Evolutionary conservation across 2,329 filamentous ascomycete genomes (phyloP).

Genomic region (Leptodontidium sp.): DNA sequence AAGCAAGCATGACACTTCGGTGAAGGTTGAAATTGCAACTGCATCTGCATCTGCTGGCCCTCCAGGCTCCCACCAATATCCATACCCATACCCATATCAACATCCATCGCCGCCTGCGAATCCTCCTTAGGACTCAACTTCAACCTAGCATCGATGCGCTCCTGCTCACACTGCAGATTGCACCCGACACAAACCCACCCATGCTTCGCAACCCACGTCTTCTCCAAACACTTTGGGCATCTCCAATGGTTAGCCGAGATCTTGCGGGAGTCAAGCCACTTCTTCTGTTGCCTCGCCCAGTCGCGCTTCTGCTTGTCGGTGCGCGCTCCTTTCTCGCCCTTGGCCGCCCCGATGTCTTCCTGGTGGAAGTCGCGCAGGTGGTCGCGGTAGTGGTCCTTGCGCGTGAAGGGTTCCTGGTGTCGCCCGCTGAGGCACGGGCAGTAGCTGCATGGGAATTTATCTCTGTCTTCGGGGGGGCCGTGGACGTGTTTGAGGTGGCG

Average conservation of each 20-base stretch:
- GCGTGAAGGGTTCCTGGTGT: conserved; percentile 50
- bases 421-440: conserved; percentile 42
- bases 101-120: neutral
- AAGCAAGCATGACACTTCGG: neutral
- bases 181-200: conserved; percentile 39
- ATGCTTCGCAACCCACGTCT: conserved; percentile 30
- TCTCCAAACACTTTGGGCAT: conserved; percentile 42
- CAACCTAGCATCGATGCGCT: conserved; percentile 30
- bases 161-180: conserved; percentile 38
- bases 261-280: conserved; percentile 39
- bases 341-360: conserved; percentile 46
- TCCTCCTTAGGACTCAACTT: neutral
- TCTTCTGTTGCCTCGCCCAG: conserved; percentile 33
- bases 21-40: neutral
- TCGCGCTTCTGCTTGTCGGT: conserved; percentile 24
- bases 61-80: neutral
- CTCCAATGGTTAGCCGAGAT: conserved; percentile 39
- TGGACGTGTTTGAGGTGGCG: conserved; percentile 49
- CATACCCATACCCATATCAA: too few species aligned
- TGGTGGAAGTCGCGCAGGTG: conserved; percentile 58
- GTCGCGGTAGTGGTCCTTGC: conserved; percentile 58
- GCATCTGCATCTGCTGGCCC: neutral
- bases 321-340: conserved; percentile 26
- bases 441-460: conserved; percentile 45
- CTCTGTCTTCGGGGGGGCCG: conserved; percentile 30